Conservation (phyloP, 345 rosid species). For the Aegle marmelos region DNA sequence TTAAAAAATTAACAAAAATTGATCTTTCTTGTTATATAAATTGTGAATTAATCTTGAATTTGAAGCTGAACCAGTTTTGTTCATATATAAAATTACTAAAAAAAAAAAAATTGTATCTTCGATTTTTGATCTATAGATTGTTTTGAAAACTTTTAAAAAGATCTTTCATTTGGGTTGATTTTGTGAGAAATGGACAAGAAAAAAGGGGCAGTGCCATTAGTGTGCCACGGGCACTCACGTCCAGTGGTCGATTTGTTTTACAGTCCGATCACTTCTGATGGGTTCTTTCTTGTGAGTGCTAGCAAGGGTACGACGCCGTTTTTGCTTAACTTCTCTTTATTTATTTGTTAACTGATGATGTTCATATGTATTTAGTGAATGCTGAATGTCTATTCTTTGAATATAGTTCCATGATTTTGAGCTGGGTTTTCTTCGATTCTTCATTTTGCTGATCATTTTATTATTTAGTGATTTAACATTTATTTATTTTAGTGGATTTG, state of each 20-base stretch:
- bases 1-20: no score
- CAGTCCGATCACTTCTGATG: conserved; percentile 63
- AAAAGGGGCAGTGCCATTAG: conserved; percentile 51
- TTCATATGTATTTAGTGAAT: not conserved
- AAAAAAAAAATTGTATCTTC: not conserved
- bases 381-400: not conserved
- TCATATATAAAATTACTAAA: not conserved
- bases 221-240: conserved; percentile 67
- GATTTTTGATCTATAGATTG: not conserved
- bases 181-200: conserved; percentile 51
- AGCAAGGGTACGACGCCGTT: conserved; percentile 44
- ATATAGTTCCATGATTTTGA: not conserved
- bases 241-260: conserved; percentile 65
- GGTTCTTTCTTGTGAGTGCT: conserved; percentile 64
- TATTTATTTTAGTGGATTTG: not conserved
- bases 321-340: not conserved
- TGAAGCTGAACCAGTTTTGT: not conserved
- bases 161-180: not conserved
- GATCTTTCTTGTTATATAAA: not conserved
- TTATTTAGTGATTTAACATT: not conserved
- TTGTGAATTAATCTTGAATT: not conserved
- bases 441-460: not conserved
- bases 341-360: not conserved
- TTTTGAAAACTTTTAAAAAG: not conserved
- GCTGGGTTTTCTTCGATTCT: not conserved